Evolutionary conservation across 257 asterid genomes (phyloP).

Genomic region (Gentiana macrophylla): DNA sequence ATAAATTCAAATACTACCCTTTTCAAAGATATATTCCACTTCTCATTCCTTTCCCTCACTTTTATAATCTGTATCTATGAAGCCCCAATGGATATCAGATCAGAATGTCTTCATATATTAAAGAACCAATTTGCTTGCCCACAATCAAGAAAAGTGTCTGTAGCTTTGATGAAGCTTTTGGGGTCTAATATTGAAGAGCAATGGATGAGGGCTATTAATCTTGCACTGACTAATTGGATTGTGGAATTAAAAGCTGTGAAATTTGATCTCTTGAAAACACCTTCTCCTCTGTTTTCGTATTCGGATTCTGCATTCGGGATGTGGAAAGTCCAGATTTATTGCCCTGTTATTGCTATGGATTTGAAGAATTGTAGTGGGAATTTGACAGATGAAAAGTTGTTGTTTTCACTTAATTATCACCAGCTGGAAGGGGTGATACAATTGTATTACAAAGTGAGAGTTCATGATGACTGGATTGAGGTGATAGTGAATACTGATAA

Average conservation of each 20-base stretch:
- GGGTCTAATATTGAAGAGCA: conserved; percentile 64
- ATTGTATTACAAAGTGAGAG: conserved; percentile 37
- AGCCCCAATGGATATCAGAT: conserved; percentile 53
- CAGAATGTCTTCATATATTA: conserved; percentile 31
- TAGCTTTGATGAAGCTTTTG: conserved; percentile 36
- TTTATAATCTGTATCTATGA: conserved; percentile 73
- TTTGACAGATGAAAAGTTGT: conserved; percentile 42
- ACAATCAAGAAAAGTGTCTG: conserved; percentile 35
- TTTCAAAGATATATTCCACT: conserved; percentile 42
- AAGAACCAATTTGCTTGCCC: conserved; percentile 42
- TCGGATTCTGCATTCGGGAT: conserved; percentile 41
- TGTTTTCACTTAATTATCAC: conserved; percentile 60
- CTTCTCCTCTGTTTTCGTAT: conserved; percentile 55
- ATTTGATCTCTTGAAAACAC: conserved; percentile 18
- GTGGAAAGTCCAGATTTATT: conserved; percentile 81
- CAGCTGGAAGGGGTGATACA: conserved; percentile 84
- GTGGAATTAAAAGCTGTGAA: conserved; percentile 24
- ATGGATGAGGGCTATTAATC: conserved; percentile 73
- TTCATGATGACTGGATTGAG: conserved; percentile 58
- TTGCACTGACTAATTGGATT: conserved; percentile 73
- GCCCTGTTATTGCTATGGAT: conserved; percentile 74
- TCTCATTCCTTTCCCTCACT: conserved; percentile 45
- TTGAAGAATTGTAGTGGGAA: conserved; percentile 29
- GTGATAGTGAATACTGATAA: conserved; percentile 60
- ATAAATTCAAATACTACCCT: neutral